Percentiles rank a stretch among this genome's conserved stretches.
These are phyloP conservation scores for Brassica hybrid DNA, from an alignment of 441 rosid species.

Conservation along the genomic window DNA sequence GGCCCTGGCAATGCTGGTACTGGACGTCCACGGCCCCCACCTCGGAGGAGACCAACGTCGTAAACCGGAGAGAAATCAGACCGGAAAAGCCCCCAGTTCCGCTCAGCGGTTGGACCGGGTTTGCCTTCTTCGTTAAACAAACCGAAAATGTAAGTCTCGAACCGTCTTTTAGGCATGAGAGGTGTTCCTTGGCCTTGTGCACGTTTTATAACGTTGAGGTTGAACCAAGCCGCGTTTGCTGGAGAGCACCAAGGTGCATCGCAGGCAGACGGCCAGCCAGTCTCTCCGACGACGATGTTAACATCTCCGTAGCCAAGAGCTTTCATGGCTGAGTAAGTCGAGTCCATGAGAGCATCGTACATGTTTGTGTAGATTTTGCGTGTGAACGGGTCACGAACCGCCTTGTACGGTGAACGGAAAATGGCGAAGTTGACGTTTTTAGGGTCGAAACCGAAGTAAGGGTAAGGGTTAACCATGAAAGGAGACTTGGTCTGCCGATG, in stretches of 20 bases:
- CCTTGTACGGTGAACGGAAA: conserved; percentile 53
- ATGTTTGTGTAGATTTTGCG: conserved; percentile 57
- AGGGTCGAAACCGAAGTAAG: conserved; percentile 60
- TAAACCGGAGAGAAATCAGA: conserved; percentile 64
- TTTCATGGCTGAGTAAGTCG: conserved; percentile 60
- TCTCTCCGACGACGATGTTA: conserved; percentile 56
- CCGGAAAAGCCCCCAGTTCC: conserved; percentile 63
- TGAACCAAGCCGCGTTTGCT: conserved; percentile 54
- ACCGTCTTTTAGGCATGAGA: conserved; percentile 62
- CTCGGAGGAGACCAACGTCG: conserved; percentile 48
- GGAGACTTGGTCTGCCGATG: conserved; percentile 60
- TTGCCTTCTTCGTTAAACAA: conserved; percentile 65
- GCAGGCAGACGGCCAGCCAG: conserved; percentile 73
- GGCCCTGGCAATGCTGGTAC: conserved; percentile 42
- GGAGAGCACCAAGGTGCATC: conserved; percentile 50
- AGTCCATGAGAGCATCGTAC: conserved; percentile 58
- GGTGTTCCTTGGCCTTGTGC: conserved; percentile 63
- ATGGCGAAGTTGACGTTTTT: conserved; percentile 48
- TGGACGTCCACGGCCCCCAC: conserved; percentile 34
- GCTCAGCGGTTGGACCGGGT: conserved; percentile 59
- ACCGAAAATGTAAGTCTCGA: conserved; percentile 69
- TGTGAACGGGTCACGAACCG: conserved; percentile 53
- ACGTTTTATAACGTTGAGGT: conserved; percentile 48
- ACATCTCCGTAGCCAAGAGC: conserved; percentile 63
- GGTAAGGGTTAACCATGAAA: conserved; percentile 68